These are phyloP conservation scores for Begonia masoniana DNA, from an alignment of 306 rosid genomes.

Conservation along the genomic window DNA sequence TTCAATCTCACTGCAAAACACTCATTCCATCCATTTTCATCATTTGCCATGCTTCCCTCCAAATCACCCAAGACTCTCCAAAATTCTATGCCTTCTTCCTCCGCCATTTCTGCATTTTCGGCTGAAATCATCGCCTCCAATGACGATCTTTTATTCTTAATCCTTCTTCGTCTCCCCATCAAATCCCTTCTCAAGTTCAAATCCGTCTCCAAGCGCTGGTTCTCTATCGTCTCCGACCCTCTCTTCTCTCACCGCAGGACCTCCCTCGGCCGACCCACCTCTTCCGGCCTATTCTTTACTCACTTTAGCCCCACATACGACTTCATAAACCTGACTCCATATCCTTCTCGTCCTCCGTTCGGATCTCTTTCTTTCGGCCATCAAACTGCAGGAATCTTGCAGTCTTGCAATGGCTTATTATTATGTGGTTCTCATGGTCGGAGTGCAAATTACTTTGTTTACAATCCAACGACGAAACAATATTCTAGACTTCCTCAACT, in stretches of 20 bases:
- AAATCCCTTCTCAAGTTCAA: constrained; percentile 13
- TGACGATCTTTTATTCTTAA: constrained; percentile 11
- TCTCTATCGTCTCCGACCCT: constrained; percentile 16
- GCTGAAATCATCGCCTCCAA: constrained; percentile 6
- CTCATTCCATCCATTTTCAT: too few relatives aligned
- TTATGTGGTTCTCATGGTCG: constrained; percentile 9
- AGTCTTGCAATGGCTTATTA: constrained; percentile 26
- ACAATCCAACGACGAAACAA: constrained; percentile 19
- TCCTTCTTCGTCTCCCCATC: constrained; percentile 16
- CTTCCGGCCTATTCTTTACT: constrained; percentile 16
- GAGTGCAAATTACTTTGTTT: constrained; percentile 5
- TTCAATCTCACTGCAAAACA: too few relatives aligned
- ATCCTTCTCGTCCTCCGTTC: constrained; percentile 1
- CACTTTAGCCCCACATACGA: constrained; percentile 1
- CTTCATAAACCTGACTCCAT: neutral
- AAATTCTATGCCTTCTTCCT: neutral
- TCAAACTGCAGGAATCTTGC: constrained; percentile 4
- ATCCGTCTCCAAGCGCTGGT: constrained; percentile 21
- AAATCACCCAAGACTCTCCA: neutral
- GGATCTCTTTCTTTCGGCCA: constrained; percentile 2
- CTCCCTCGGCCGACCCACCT: constrained; percentile 2
- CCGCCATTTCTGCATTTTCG: neutral
- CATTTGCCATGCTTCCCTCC: neutral
- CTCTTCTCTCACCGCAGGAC: constrained; percentile 9
- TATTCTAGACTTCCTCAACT: constrained; percentile 11